Evolutionary conservation across 2,329 filamentous ascomycete genomes (phyloP), one percentile per base, ranked within the genome.

Genomic region (Verticillium klebahnii): DNA sequence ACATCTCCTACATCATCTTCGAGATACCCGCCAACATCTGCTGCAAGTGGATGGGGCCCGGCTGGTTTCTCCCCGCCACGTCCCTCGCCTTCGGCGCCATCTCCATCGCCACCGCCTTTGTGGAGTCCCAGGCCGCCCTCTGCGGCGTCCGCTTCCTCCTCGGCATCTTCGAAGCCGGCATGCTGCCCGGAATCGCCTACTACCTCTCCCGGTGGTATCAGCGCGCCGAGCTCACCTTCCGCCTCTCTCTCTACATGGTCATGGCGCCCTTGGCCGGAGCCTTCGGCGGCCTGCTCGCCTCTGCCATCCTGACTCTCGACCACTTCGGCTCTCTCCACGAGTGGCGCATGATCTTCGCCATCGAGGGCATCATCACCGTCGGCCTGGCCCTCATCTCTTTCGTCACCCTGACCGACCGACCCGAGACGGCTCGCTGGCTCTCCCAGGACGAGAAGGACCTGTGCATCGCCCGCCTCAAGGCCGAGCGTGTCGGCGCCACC

Each of bases 121-220:
- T 89, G 11, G 68, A 85, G 34, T 79, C 82, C 61, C 78, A 84
- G 23, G 74, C 79, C 1, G 73, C 77, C 19, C 73, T 78, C 2
- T 85, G 79, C 40, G 88, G 80, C 15, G 87, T 91, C 0, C 84
- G 89, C 5, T 91, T 92, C 67, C 65, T 91, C 0, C 80, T 91
- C 0, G 86, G 86, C 11, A 73, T 89, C 12, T 91, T 91, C 62
- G 90, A 93, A 73, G 87, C 89, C 0, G 89, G 89, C 8, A 86
- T 92, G 83, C 73, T 92, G 60, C 89, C 89, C 0, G 89, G 89
- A 0, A 90, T 91, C 50, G 88, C 88, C 0, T 92, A 91, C 73
- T 92, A 91, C 67, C 75, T 91, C 23, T 88, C 84, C 1, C 78
- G 89, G 59, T 92, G 89, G 89, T 92, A 91, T 67, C 79, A 87